Conservation (phyloP, 345 rosid genomes). For the Heritiera littoralis region DNA sequence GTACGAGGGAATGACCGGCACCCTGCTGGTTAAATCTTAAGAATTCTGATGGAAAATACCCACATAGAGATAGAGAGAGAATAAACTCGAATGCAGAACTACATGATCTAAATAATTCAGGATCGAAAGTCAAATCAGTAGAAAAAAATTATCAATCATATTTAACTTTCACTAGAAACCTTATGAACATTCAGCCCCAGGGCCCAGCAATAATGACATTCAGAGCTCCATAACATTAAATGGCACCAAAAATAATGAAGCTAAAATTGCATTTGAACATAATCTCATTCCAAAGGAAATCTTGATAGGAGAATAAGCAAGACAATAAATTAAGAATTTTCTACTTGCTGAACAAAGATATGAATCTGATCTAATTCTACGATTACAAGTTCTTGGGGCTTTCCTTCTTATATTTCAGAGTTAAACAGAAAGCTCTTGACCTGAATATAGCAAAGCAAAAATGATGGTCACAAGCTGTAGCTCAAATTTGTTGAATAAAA, state of each 20-base stretch:
- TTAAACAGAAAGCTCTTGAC: not conserved
- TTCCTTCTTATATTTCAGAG: not conserved
- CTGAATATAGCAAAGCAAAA: constrained; percentile 8
- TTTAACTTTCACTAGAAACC: not conserved
- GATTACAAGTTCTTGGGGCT: no score
- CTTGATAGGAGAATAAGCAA: not conserved
- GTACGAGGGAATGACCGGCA: not conserved
- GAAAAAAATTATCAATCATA: not conserved
- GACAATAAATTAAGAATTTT: not conserved
- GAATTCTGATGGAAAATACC: not conserved
- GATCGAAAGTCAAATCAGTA: not conserved
- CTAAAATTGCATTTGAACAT: not conserved
- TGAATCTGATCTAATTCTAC: no score
- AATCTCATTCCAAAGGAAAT: not conserved
- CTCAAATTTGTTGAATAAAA: not conserved
- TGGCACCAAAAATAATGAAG: not conserved
- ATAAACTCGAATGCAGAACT: not conserved
- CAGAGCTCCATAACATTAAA: not conserved
- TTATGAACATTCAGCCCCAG: not conserved
- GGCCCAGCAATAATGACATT: not conserved
- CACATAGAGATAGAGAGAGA: not conserved
- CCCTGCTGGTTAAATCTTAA: not conserved
- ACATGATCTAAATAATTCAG: not conserved
- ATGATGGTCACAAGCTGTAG: not conserved
- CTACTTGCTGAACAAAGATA: not conserved